A percentile compares a stretch with the other conserved stretches of the same genome.
phyloP scores from a whole-genome alignment of 352 stramenopile species.

The Globisporangium takayamanum region DNA sequence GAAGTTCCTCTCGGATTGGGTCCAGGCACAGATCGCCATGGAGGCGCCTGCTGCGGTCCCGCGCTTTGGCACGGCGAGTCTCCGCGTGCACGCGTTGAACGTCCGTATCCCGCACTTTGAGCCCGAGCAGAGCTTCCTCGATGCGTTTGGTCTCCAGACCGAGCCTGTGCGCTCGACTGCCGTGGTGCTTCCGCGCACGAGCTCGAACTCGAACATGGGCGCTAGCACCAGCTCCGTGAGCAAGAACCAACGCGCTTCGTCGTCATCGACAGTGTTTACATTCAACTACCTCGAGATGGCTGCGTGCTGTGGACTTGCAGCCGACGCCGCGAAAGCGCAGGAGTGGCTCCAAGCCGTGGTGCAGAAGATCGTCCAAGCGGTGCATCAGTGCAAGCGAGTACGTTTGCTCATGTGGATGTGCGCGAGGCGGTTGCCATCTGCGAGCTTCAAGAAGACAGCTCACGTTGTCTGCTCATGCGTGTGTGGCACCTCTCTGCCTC shows the following conservation, averaged over 20 bases:
- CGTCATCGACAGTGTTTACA: slow-evolving; percentile 10
- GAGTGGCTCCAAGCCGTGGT: slow-evolving; percentile 51
- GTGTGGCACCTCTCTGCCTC: not conserved
- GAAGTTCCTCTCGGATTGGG: slow-evolving; percentile 67
- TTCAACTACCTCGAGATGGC: slow-evolving; percentile 75
- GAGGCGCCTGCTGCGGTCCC: slow-evolving; percentile 62
- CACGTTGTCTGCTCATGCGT: not conserved
- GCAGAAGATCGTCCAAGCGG: slow-evolving; percentile 49
- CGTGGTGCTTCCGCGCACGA: not conserved
- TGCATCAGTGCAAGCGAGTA: slow-evolving; percentile 45
- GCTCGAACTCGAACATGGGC: not conserved
- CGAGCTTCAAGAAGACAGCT: not conserved
- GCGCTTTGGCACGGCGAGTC: slow-evolving; percentile 53
- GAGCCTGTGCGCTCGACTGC: not conserved
- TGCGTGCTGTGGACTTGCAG: slow-evolving; percentile 38
- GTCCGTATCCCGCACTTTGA: slow-evolving; percentile 65
- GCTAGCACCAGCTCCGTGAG: not conserved
- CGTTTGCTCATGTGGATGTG: slow-evolving; percentile 2
- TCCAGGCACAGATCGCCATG: slow-evolving; percentile 65
- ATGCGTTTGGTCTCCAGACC: slow-evolving; percentile 36
- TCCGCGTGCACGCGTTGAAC: slow-evolving; percentile 37
- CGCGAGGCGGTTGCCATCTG: not conserved
- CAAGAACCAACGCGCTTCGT: not conserved
- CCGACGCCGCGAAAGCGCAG: slow-evolving; percentile 45
- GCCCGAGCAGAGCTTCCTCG: slow-evolving; percentile 46